phyloP scores from a whole-genome alignment of 106 monocot genomes.

The Gastrodia elata region DNA sequence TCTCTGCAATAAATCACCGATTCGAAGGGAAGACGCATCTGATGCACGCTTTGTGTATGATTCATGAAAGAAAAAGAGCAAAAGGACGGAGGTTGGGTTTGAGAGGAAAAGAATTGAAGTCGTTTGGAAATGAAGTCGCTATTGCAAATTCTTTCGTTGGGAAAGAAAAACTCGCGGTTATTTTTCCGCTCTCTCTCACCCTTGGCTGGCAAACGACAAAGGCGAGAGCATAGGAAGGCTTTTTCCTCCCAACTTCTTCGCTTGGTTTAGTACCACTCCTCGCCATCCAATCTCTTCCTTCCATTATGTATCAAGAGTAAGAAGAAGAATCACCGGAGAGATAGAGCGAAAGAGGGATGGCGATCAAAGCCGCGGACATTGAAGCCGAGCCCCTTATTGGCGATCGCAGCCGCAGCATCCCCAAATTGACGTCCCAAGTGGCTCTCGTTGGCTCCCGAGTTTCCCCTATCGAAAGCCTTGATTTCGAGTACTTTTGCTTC shows the following conservation, averaged over 20 bases:
- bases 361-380: not conserved
- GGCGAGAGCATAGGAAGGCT: not conserved
- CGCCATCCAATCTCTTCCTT: not conserved
- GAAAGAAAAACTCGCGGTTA: too few species aligned
- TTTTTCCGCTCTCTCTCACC: not conserved
- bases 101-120: too few species aligned
- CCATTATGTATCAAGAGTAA: not conserved
- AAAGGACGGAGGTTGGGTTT: too few species aligned
- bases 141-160: too few species aligned
- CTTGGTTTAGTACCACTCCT: not conserved
- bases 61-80: too few species aligned
- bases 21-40: too few species aligned
- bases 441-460: constrained; percentile 5
- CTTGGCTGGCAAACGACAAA: not conserved
- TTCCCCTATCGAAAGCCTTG: constrained; percentile 5
- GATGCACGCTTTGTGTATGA: too few species aligned
- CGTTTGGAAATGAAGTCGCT: too few species aligned
- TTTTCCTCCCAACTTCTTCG: constrained; percentile 8
- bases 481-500: constrained; percentile 1
- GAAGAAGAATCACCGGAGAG: not conserved
- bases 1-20: too few species aligned
- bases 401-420: not conserved
- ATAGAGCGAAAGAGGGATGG: not conserved
- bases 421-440: constrained; percentile 2
- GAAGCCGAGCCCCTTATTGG: not conserved